Evolutionary conservation across 345 rosid species (phyloP).

Genomic region (Salix exigua): DNA sequence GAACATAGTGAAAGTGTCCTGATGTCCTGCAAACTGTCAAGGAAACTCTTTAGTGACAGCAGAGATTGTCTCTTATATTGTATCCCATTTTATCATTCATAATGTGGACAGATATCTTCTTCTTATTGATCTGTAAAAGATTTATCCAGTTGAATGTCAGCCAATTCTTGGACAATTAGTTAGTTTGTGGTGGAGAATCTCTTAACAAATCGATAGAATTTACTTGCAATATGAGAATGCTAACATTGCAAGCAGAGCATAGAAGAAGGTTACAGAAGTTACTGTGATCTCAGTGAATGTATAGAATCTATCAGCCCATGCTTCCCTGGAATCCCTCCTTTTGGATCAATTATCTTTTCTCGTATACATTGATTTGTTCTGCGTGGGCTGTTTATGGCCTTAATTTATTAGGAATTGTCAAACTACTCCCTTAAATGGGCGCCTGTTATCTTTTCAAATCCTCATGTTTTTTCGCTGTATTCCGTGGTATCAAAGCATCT

Average conservation of each 20-base stretch:
- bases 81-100: conserved; percentile 1
- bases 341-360: not conserved
- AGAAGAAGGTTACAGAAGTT: not conserved
- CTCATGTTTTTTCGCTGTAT: too few species aligned
- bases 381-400: not conserved
- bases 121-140: not conserved
- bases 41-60: not conserved
- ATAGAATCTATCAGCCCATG: not conserved
- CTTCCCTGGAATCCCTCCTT: not conserved
- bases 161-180: not conserved
- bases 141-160: not conserved
- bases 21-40: too few species aligned
- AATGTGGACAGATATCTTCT: not conserved
- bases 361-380: not conserved
- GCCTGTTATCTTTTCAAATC: too few species aligned
- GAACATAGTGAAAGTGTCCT: too few species aligned
- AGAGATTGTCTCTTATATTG: not conserved
- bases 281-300: not conserved
- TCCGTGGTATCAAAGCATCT: too few species aligned
- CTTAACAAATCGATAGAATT: not conserved
- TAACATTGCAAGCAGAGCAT: not conserved
- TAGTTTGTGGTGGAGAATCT: not conserved
- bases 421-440: not conserved
- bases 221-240: not conserved
- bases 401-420: not conserved